phyloP scores from a whole-genome alignment of 805 yeast genomes.

The Maudiozyma serrabonitensis region DNA sequence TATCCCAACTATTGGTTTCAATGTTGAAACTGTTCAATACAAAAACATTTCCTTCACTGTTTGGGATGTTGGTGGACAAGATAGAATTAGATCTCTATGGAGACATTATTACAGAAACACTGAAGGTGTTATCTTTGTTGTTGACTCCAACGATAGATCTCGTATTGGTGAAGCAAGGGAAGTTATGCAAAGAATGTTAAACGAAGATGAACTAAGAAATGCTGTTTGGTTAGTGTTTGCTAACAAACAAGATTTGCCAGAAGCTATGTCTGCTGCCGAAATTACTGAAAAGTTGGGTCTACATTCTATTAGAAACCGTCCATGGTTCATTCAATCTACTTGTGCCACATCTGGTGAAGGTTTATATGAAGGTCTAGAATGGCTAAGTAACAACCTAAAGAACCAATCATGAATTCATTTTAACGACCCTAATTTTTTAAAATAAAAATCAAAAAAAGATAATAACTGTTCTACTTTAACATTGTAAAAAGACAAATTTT shows the following conservation, averaged over 20 bases:
- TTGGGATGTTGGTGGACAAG: slow-evolving; percentile 99
- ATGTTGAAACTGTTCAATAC: slow-evolving; percentile 95
- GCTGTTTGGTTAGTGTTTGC: slow-evolving; percentile 93
- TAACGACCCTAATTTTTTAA: not conserved
- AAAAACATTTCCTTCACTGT: slow-evolving; percentile 94
- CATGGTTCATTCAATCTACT: slow-evolving; percentile 98
- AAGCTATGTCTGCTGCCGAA: slow-evolving; percentile 98
- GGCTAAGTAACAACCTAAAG: slow-evolving; percentile 89
- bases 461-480: not conserved
- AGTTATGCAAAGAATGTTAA: slow-evolving; percentile 95
- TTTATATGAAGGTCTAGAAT: slow-evolving; percentile 93
- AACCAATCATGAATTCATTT: slow-evolving; percentile 36
- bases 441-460: not conserved
- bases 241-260: slow-evolving; percentile 97
- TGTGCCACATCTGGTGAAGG: slow-evolving; percentile 99
- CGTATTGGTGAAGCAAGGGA: slow-evolving; percentile 97
- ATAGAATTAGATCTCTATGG: slow-evolving; percentile 97
- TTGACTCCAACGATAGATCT: slow-evolving; percentile 95
- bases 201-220: slow-evolving; percentile 96
- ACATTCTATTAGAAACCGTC: slow-evolving; percentile 96
- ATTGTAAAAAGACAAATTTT: too few relatives aligned
- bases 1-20: slow-evolving; percentile 94
- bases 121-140: slow-evolving; percentile 96
- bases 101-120: slow-evolving; percentile 98
- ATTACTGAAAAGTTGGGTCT: slow-evolving; percentile 94